Percentiles rank a stretch among this genome's conserved stretches.
phyloP scores from a whole-genome alignment of 2,329 filamentous ascomycete genomes.

The Leptographium procerum region DNA sequence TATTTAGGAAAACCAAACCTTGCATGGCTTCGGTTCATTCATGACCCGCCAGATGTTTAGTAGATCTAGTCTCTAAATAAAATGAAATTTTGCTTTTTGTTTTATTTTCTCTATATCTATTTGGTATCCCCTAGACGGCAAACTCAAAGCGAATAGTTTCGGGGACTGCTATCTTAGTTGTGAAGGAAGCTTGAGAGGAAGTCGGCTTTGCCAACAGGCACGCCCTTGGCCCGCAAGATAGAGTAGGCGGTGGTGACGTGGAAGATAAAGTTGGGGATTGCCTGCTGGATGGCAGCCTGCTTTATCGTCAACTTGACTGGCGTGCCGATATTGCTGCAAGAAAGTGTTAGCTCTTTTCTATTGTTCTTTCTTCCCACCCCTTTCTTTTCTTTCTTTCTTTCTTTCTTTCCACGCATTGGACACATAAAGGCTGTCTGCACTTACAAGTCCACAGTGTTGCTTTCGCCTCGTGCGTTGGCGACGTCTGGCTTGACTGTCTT shows the following conservation, averaged over 20 bases:
- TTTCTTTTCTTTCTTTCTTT: too few species aligned
- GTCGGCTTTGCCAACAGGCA: constrained; percentile 46
- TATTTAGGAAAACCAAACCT: neutral
- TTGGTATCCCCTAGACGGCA: too few species aligned
- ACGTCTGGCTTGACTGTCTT: constrained; percentile 16
- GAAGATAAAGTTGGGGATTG: constrained; percentile 49
- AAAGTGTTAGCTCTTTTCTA: neutral
- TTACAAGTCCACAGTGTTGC: constrained; percentile 13
- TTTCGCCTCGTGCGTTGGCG: constrained; percentile 15
- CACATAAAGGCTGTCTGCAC: neutral
- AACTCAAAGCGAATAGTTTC: too few species aligned
- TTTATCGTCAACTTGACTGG: constrained; percentile 10
- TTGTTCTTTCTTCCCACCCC: too few species aligned
- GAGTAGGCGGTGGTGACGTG: constrained; percentile 44
- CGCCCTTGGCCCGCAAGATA: constrained; percentile 44
- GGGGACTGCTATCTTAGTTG: neutral
- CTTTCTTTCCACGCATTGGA: neutral
- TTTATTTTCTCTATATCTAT: neutral
- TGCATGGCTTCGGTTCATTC: too few species aligned
- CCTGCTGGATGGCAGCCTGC: constrained; percentile 31
- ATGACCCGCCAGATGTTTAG: too few species aligned
- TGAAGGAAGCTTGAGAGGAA: constrained; percentile 24
- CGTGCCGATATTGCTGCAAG: neutral
- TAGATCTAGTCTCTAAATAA: too few species aligned
- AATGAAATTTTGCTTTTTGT: too few species aligned